phyloP scores from a whole-genome alignment of 75 land plant genomes.

The Sequoiadendron giganteum region DNA sequence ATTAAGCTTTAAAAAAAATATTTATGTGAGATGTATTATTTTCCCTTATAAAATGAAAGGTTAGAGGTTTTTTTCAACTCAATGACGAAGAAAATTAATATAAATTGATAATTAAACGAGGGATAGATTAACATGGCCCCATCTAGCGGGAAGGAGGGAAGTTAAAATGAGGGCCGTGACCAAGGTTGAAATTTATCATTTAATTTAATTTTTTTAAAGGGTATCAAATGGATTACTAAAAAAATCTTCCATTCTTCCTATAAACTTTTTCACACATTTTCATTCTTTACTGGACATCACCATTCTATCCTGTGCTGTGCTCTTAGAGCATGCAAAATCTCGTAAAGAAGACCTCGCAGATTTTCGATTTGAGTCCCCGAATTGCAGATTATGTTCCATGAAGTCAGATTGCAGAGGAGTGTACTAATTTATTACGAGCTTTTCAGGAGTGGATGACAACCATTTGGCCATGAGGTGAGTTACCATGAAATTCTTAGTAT shows the following conservation, averaged over 20 bases:
- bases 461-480: slow-evolving; percentile 10
- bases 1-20: too few relatives aligned
- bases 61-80: background rate
- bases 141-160: background rate
- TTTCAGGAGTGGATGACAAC: background rate
- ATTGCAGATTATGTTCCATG: background rate
- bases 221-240: background rate
- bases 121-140: background rate
- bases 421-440: background rate
- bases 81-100: background rate
- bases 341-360: background rate
- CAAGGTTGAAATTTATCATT: background rate
- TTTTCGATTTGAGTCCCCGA: background rate
- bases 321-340: background rate
- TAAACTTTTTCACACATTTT: background rate
- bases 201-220: too few relatives aligned
- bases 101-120: background rate
- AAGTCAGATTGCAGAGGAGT: background rate
- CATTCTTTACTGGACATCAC: background rate
- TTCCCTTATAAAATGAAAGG: too few relatives aligned
- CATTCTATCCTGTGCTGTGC: background rate
- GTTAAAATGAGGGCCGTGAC: background rate
- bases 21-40: too few relatives aligned
- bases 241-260: background rate
- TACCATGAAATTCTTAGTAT: background rate